Base-by-base conservation (phyloP, 1,139 yeast species). In the Saccharomyces pastorianus region DNA sequence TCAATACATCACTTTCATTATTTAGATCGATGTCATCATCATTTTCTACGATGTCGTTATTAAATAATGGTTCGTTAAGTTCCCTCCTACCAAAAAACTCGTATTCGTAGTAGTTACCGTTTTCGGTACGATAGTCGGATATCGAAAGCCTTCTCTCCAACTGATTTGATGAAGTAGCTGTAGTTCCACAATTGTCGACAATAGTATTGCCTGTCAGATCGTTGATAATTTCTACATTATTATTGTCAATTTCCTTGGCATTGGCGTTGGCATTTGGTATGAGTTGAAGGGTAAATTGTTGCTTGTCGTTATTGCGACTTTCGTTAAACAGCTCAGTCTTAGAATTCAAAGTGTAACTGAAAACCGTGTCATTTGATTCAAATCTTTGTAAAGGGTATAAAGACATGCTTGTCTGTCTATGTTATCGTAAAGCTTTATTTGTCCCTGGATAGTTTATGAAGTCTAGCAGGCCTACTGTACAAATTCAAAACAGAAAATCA, bases 191-290 rank as follows among this genome's bases (percentile, higher is more conserved):
- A 4, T 23, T 32, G 14, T 51, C 32, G 25, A 47, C 51, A 11
- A 58, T 38, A 4, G 61, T 58, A 25, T 56, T 58, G 27, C 61
- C 61, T 3, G 61, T 58, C 20, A 58, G 50, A 47, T 58, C 60
- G 31, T 54, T 57, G 20, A 44, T 52, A 26, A 52, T n/a, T 44
- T 26, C 31, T 4, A 46, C 25, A 14, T 46, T 46, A 7, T 46
- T 46, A 14, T 46, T 46, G 13, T 17, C 20, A n/a, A 46, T 26
- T n/a, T 47, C 49, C 9, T 46, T 26, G 11, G 48, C 29, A 46
- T 46, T 46, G n/a, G 31, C 31, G n/a, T 49, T 17, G 20, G 44
- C 51, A 14, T 46, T 46, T 46, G 48, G 48, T 46, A 46, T 26
- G 48, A 46, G 48, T 11, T 46, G 31, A 11, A 46, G 31, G 2